Conservation (phyloP, 208 protist species). For the Crithidia bombi region DNA sequence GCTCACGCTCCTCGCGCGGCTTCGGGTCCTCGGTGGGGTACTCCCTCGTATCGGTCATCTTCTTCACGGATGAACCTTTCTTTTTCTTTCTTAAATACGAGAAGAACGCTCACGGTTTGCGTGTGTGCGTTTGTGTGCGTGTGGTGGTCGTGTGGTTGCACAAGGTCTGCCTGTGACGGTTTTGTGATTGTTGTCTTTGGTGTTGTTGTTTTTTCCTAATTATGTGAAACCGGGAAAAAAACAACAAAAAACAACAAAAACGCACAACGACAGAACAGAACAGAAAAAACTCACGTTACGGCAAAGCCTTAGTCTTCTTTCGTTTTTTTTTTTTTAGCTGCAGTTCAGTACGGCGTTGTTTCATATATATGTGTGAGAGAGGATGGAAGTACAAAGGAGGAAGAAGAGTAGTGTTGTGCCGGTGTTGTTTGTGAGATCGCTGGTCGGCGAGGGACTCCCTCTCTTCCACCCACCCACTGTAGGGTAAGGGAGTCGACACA, state of each 20-base stretch:
- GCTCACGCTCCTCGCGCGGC: slow-evolving; percentile 13
- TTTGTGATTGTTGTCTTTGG: background rate
- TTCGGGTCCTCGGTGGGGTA: slow-evolving; percentile 12
- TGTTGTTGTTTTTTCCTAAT: slow-evolving; percentile 8
- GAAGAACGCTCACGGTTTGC: background rate
- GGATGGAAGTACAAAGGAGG: no score
- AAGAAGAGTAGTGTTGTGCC: no score
- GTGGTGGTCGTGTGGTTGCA: background rate
- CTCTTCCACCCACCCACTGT: no score
- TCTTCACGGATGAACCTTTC: no score
- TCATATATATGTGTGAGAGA: no score
- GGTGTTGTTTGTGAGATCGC: no score
- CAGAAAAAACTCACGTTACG: background rate
- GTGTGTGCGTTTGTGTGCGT: background rate
- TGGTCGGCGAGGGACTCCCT: no score
- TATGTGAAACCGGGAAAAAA: slow-evolving; percentile 15
- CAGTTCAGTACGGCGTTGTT: background rate
- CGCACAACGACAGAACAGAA: background rate
- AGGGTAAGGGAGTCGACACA: no score
- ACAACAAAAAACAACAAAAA: slow-evolving; percentile 6
- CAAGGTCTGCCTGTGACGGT: background rate
- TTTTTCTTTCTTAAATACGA: background rate
- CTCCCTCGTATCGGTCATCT: slow-evolving; percentile 5
- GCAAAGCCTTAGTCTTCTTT: background rate
- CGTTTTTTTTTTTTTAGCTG: background rate